phyloP scores from a whole-genome alignment of 2,329 filamentous ascomycete species.

The Arthroderma sp. region DNA sequence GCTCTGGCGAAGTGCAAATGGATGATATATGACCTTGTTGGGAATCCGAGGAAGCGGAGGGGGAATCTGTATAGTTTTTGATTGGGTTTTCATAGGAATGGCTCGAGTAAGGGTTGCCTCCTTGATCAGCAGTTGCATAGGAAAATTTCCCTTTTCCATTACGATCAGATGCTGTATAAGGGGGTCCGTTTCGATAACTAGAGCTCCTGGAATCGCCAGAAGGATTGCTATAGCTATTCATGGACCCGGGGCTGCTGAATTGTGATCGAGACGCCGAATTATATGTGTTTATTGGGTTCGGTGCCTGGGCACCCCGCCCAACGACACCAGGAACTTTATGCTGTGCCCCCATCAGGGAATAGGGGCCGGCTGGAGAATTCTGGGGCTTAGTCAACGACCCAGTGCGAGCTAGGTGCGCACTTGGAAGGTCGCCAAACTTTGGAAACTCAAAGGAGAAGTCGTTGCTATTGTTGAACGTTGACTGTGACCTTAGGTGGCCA shows the following conservation, averaged over 20 bases:
- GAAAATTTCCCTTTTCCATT: no score
- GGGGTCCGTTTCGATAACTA: no score
- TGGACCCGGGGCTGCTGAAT: no score
- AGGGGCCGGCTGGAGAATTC: conserved; percentile 2
- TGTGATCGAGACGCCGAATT: no score
- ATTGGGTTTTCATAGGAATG: background rate
- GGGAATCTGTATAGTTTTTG: conserved; percentile 27
- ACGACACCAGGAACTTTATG: conserved; percentile 5
- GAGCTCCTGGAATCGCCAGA: no score
- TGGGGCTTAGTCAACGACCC: conserved; percentile 23
- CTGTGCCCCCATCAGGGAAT: background rate
- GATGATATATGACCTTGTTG: conserved; percentile 34
- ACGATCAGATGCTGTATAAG: no score
- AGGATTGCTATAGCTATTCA: no score
- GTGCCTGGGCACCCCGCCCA: conserved; percentile 12
- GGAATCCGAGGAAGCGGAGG: conserved; percentile 36
- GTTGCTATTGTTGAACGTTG: conserved; percentile 45
- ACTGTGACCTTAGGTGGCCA: conserved; percentile 40
- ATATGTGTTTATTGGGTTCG: conserved; percentile 16
- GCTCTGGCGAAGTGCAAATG: conserved; percentile 37
- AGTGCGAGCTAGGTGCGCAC: conserved; percentile 39
- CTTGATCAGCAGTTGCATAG: no score
- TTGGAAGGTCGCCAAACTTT: conserved; percentile 67
- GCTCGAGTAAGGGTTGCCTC: background rate
- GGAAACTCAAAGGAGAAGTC: conserved; percentile 95